A percentile compares a stretch with the other conserved stretches of the same genome.
Conservation (phyloP, 176 grass and related monocot genomes). For the Eragrostis curvula region DNA sequence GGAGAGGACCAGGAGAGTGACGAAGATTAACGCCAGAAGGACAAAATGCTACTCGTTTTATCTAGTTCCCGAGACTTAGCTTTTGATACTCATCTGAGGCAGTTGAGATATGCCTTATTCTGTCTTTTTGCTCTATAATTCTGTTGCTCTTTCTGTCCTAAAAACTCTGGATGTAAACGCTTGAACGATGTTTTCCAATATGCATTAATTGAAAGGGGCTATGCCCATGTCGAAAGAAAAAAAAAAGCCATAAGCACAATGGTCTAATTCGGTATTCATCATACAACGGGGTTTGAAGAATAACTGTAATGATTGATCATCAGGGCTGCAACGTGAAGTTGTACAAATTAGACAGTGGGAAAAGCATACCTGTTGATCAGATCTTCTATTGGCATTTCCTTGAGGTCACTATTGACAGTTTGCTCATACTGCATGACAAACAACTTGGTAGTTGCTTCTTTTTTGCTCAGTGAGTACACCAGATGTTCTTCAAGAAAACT, state of each 20-base stretch:
- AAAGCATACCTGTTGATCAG: constrained; percentile 58
- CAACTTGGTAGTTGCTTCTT: constrained; percentile 50
- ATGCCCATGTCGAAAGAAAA: no score
- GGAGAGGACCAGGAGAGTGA: no score
- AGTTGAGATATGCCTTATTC: no score
- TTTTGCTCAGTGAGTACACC: constrained; percentile 58
- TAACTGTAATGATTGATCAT: neutral
- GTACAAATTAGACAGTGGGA: neutral
- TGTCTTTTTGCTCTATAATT: no score
- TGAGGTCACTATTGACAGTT: constrained; percentile 18
- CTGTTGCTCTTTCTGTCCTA: no score
- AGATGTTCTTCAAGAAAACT: constrained; percentile 48
- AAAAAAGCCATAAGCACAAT: neutral
- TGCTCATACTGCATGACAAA: constrained; percentile 51
- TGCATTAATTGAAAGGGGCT: no score
- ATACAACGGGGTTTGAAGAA: constrained; percentile 26
- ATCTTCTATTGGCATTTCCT: constrained; percentile 48
- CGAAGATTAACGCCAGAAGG: no score
- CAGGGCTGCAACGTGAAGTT: neutral
- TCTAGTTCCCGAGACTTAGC: no score
- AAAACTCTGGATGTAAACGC: no score
- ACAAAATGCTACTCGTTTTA: no score
- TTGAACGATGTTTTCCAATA: no score
- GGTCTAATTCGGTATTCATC: neutral
- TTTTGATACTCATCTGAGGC: no score